Evolutionary conservation across 768 basidiomycete genomes (phyloP).

Genomic region (Boletus sp.): DNA sequence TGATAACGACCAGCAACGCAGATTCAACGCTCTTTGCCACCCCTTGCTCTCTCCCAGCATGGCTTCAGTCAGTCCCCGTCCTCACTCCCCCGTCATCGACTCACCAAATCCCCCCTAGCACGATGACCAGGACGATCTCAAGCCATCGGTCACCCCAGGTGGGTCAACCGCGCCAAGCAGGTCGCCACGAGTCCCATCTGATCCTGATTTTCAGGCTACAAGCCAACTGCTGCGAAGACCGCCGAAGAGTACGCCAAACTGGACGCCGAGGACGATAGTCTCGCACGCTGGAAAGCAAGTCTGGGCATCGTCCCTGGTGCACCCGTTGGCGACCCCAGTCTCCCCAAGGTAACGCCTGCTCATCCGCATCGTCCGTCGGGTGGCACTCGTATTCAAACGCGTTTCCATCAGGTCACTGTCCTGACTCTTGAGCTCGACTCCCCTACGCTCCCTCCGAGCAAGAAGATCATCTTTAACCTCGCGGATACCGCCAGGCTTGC

Average conservation of each 20-base stretch:
- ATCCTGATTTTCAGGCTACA: constrained; percentile 58
- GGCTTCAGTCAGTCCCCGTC: constrained; percentile 45
- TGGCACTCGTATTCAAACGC: constrained; percentile 22
- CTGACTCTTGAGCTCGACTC: constrained; percentile 77
- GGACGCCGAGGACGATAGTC: constrained; percentile 88
- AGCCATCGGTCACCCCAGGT: constrained; percentile 69
- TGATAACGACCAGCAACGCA: constrained; percentile 25
- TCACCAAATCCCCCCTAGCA: constrained; percentile 28
- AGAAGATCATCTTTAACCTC: constrained; percentile 66
- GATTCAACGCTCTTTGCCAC: constrained; percentile 14
- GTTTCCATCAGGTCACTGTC: constrained; percentile 55
- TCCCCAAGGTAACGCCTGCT: constrained; percentile 60
- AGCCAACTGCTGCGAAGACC: constrained; percentile 61
- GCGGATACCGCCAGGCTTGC: constrained; percentile 41
- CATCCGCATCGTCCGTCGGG: background rate
- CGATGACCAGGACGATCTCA: constrained; percentile 71
- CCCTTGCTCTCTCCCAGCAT: constrained; percentile 36
- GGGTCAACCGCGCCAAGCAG: constrained; percentile 8
- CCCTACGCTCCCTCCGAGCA: constrained; percentile 59
- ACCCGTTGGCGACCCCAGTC: constrained; percentile 34
- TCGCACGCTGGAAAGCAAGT: constrained; percentile 94
- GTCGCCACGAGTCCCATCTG: constrained; percentile 12
- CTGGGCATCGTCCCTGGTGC: constrained; percentile 73
- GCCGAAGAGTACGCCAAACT: constrained; percentile 81
- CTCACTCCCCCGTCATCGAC: background rate